Conservation (phyloP, 2,329 filamentous ascomycete species). For the Rhexocercosporidium sp. region DNA sequence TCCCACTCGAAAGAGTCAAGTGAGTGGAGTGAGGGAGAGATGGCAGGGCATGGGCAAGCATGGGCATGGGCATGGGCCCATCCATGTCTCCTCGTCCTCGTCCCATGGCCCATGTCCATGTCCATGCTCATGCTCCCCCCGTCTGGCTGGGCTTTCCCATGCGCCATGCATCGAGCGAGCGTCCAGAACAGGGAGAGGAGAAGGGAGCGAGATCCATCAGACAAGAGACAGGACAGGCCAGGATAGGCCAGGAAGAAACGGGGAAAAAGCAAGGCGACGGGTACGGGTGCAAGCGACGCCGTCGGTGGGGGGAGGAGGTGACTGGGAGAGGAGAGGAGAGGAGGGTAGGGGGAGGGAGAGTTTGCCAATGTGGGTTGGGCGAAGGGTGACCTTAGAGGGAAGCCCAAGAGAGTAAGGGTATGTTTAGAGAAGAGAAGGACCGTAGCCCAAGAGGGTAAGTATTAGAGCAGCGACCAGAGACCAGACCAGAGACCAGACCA, state of each 20-base stretch:
- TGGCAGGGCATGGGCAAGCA: too few species aligned
- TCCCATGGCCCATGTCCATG: conserved; percentile 20
- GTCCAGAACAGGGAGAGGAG: conserved; percentile 18
- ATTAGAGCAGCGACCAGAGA: too few species aligned
- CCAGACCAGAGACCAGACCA: too few species aligned
- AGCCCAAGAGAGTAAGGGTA: conserved; percentile 4
- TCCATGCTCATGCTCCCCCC: too few species aligned
- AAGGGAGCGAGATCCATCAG: too few species aligned
- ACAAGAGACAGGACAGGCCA: too few species aligned
- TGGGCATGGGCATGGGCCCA: not conserved
- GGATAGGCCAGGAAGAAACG: too few species aligned
- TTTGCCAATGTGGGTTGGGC: conserved; percentile 8
- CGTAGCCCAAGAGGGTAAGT: not conserved
- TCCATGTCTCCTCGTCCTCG: not conserved
- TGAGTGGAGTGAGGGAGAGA: conserved; percentile 53
- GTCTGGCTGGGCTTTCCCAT: conserved; percentile 21
- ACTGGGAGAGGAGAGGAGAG: not conserved
- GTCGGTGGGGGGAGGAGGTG: not conserved
- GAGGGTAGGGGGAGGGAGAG: too few species aligned
- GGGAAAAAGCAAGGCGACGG: conserved; percentile 30
- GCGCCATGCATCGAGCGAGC: conserved; percentile 22
- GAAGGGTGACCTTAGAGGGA: conserved; percentile 4
- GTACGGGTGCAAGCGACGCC: not conserved
- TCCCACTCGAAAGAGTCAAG: conserved; percentile 27
- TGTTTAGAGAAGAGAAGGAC: not conserved